Evolutionary conservation across 306 rosid species (phyloP), one percentile per base, ranked within the genome.

Genomic region (Leucaena leucocephala): DNA sequence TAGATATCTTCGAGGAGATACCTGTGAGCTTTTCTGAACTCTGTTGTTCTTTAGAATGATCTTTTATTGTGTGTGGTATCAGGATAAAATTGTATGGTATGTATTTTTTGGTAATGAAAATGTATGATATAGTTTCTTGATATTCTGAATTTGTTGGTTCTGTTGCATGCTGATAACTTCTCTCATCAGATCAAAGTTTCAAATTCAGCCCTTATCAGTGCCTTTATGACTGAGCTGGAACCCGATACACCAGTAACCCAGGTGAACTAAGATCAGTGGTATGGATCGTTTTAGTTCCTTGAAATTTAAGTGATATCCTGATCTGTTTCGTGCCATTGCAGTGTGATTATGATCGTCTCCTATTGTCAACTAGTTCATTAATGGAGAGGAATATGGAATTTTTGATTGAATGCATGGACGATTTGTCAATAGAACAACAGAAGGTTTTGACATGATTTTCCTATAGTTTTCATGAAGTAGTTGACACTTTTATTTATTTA

Each of bases 331-430:
- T 82, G 2, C 74, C 68, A 38, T 75, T 74, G 76, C 81, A 95
- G 98, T 90, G 98, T 83, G 98, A 95, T 84, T 93, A 86, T 77
- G 98, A 95, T 80, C 94, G 98, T 15, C 85, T 95, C 74, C 97
- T 91, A 89, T 74, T 93, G 76, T 91, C 98, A 59, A 87, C 94
- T 61, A 88, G 86, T 67, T 93, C 98, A 71, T 89, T 92, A 77
- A 74, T 92, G 91, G 98, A 92, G 91, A 95, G 98, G 86, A 95
- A 90, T 83, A 85, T 81, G 84, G 98, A 95, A 69, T 92, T 91
- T 90, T 85, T 95, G 81, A 95, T 90, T 27, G 98, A 95, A 76
- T 95, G 98, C 90, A 95, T 95, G 98, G 98, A 95, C 63, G 98
- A 91, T 85, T 84, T 95, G 90, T 91, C 98, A 22, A 68, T 80